Base-by-base conservation (phyloP, 805 yeast genomes). In the Cephaloascus fragrans region DNA sequence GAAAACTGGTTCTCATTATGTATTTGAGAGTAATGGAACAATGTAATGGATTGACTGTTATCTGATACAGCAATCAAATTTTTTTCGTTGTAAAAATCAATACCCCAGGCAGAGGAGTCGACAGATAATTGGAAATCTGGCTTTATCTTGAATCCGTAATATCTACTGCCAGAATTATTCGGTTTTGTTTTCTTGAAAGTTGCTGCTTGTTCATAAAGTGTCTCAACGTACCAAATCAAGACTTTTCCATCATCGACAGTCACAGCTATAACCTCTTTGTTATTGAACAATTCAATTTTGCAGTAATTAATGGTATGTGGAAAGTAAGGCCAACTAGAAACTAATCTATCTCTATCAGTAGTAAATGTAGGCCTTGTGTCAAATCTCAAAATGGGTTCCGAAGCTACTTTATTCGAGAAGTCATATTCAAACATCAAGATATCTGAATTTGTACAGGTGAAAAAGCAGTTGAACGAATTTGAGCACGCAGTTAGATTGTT, bases 71-170 rank as follows among this genome's bases (percentile, higher is more conserved):
- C 73, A 12, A 80, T 43, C 33, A 72, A 39, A 39, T 62, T 50
- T 29, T 53, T 61, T 35, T 44, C 20, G 3, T 46, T 49, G n/a
- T 54, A 45, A 31, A 71, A 54, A 47, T 77, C 83, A 16, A 76
- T 47, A 0, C 85, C 84, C 88, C 88, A 81, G 2, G 70, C 75
- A 1, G 83, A 75, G 2, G 70, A 55, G 4, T 57, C 57, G 36
- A 70, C 46, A 26, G 54, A 57, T 3, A 71, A 39, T 19, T 47
- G 49, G 28, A 56, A 48, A 17, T 52, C 59, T 2, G 64, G 51
- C 4, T 47, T 42, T 2, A 57, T 40, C 23, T 46, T 46, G 9
- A 51, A 39, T 6, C 52, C 56, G 44, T 32, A 48, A 41, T 45
- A 55, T 44, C 33, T 14, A 14, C n/a, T 31, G 18, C n/a, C 16